These are phyloP conservation scores for Acorus calamus DNA, from an alignment of 106 monocot species.

Conservation along the genomic window DNA sequence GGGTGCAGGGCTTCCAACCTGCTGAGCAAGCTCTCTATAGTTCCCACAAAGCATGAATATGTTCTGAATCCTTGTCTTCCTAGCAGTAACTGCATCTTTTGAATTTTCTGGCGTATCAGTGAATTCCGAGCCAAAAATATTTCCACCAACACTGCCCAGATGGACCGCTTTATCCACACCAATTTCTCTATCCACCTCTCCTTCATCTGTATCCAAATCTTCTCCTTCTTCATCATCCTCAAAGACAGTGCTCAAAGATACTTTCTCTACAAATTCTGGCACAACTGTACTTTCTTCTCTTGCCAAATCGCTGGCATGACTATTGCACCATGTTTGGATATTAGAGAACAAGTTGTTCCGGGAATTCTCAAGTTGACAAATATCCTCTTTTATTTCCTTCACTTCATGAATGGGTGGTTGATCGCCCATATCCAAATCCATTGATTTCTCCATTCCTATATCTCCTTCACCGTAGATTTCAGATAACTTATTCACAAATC, in stretches of 20 bases:
- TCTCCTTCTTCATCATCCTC: conserved; percentile 63
- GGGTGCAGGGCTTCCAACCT: conserved; percentile 25
- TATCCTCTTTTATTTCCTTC: conserved; percentile 48
- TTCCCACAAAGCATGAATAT: conserved; percentile 94
- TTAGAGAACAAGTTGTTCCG: background rate
- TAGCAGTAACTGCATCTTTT: conserved; percentile 24
- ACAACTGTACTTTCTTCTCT: conserved; percentile 7
- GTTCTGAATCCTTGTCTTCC: conserved; percentile 79
- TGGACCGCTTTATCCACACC: conserved; percentile 27
- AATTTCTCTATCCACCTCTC: conserved; percentile 59
- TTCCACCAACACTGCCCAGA: too few species aligned
- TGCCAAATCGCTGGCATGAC: conserved; percentile 5
- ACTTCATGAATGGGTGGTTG: conserved; percentile 35
- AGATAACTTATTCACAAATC: conserved; percentile 39
- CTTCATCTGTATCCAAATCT: conserved; percentile 30
- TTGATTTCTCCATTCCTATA: conserved; percentile 73
- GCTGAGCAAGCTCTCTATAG: conserved; percentile 65
- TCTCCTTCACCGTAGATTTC: conserved; percentile 38
- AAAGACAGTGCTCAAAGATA: conserved; percentile 67
- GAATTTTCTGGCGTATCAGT: background rate
- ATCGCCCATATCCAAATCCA: conserved; percentile 84
- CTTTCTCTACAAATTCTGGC: conserved; percentile 23
- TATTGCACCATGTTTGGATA: background rate
- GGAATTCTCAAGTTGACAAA: background rate
- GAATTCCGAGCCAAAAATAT: background rate